Evolutionary conservation across 2,329 filamentous ascomycete species (phyloP).

Genomic region (Colletotrichum caudatum): DNA sequence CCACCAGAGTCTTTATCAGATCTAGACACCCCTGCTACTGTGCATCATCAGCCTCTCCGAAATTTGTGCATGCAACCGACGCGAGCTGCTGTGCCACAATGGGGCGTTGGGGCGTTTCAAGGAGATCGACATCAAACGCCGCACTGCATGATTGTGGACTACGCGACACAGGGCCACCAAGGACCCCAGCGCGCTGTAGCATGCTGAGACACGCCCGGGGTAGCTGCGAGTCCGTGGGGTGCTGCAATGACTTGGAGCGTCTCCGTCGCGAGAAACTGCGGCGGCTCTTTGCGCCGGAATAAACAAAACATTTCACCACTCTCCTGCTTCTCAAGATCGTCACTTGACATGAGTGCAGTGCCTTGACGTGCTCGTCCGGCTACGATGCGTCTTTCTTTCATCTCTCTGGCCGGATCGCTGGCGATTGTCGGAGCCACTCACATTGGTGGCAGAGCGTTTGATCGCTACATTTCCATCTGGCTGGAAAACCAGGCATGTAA

Average conservation of each 20-base stretch:
- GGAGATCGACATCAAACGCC: slow-evolving; percentile 40
- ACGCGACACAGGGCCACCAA: slow-evolving; percentile 19
- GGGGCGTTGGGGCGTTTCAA: slow-evolving; percentile 38
- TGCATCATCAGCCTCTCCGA: slow-evolving; percentile 30
- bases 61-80: slow-evolving; percentile 32
- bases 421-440: slow-evolving; percentile 27
- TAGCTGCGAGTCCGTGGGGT: slow-evolving; percentile 20
- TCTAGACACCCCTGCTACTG: slow-evolving; percentile 33
- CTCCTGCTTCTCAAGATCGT: neutral
- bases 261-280: neutral
- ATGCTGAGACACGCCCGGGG: slow-evolving; percentile 36
- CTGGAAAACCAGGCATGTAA: slow-evolving; percentile 57
- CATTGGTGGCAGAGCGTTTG: slow-evolving; percentile 54
- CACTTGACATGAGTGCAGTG: slow-evolving; percentile 5
- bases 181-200: slow-evolving; percentile 18
- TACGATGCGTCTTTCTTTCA: slow-evolving; percentile 22
- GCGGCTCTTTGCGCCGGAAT: neutral
- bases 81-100: slow-evolving; percentile 29
- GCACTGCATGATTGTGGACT: slow-evolving; percentile 31
- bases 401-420: slow-evolving; percentile 22
- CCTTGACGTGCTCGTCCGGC: neutral
- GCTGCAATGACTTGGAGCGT: neutral
- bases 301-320: neutral
- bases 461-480: slow-evolving; percentile 59
- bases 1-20: slow-evolving; percentile 36